Percentiles rank a stretch among this genome's conserved stretches.
phyloP scores from a whole-genome alignment of 1,284 basidiomycete species.

The Exsudoporus floridanus region DNA sequence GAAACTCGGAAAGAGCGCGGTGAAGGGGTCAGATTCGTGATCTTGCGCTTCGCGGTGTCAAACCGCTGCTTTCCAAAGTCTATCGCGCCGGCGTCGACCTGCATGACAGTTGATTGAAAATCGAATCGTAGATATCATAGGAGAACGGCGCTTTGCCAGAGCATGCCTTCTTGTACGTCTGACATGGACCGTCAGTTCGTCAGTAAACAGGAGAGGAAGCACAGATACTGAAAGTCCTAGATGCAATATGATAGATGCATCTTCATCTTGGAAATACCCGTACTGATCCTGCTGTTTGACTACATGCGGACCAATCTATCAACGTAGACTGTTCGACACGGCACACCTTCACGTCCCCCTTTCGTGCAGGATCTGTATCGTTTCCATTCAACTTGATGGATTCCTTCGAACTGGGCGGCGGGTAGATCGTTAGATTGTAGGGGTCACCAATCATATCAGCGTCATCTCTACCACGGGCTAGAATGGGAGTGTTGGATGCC shows the following conservation, averaged over 20 bases:
- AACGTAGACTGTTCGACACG: conserved; percentile 58
- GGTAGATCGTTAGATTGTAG: not conserved
- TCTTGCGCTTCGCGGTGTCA: conserved; percentile 64
- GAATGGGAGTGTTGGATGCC: conserved; percentile 60
- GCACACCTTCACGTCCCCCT: conserved; percentile 55
- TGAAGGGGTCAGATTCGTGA: conserved; percentile 56
- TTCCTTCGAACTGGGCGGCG: conserved; percentile 42
- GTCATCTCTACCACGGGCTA: conserved; percentile 46
- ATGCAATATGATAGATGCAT: conserved; percentile 63
- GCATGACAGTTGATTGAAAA: conserved; percentile 21
- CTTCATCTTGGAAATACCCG: conserved; percentile 61
- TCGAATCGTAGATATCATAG: conserved; percentile 67
- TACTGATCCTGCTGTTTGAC: conserved; percentile 31
- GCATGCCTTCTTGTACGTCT: conserved; percentile 55
- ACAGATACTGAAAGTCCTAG: conserved; percentile 35
- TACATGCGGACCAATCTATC: conserved; percentile 25
- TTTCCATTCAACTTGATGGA: conserved; percentile 57
- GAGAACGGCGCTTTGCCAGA: conserved; percentile 40
- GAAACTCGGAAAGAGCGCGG: conserved; percentile 59
- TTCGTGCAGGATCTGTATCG: conserved; percentile 54
- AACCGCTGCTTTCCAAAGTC: conserved; percentile 50
- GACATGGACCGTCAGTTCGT: not conserved
- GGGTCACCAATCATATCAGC: not conserved
- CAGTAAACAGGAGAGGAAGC: not conserved
- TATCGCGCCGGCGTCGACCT: not conserved